Evolutionary conservation across 1,284 basidiomycete genomes (phyloP), one percentile per base, ranked within the genome.

Genomic region (Ganoderma boninense): DNA sequence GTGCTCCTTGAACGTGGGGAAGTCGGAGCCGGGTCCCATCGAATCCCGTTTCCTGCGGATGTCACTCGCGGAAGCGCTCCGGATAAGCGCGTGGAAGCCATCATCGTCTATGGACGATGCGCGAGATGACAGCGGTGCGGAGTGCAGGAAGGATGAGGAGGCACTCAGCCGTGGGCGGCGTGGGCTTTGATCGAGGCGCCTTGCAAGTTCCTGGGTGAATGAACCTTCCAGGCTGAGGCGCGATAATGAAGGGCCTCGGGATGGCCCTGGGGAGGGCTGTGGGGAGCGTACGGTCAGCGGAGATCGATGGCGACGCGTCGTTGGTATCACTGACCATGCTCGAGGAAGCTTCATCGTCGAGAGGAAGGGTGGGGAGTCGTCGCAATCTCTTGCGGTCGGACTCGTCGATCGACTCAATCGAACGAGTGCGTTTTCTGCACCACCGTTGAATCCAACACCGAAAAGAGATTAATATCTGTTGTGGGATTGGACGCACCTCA

Each of bases 41-140:
- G 69, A 69, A 26, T 73, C 68, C 14, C 72, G 63, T 49, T 63
- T 65, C 23, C 70, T 66, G 57, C 72, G 72, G 13, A 69, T 35
- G 63, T 71, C 70, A 56, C 64, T 66, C 20, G 46, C 35, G 7
- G 73, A 71, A 42, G 69, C 66, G 56, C 67, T 70, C 46, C 69
- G 69, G 67, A 70, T 66, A 67, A 70, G 60, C 70, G 69, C 40
- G 68, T 62, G 35, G 46, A 69, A 67, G 11, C 62, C 65, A 35
- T 74, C 70, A 46, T 68, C 69, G 40, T 69, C 70, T 23, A 74
- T 70, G 32, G 73, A 74, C 16, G 70, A 72, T 60, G 73, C 70
- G 42, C 73, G 67, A 1, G 73, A 74, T 14, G 68, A 66, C 3
- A 56, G 38, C 0, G 69, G 64, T 14, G 69, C 66, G 0, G 73